phyloP scores from a whole-genome alignment of 1,139 yeast species.

The Hyphopichia buzzinii region DNA sequence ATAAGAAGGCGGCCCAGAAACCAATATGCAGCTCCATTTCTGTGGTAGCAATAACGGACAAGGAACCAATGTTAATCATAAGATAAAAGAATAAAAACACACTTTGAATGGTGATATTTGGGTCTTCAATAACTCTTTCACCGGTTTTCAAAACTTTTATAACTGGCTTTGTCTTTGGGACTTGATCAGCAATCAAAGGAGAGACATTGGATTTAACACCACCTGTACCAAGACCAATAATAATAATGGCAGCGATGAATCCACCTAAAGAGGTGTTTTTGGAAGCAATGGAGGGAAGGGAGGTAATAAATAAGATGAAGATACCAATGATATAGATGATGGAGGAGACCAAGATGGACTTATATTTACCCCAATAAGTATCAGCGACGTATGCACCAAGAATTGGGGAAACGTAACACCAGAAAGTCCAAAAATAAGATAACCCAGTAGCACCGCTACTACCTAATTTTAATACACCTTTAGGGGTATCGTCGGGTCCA shows the following conservation, averaged over 20 bases:
- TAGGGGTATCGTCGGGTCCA: constrained; percentile 42
- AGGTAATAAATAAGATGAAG: constrained; percentile 65
- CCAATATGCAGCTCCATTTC: constrained; percentile 36
- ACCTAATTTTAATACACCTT: constrained; percentile 64
- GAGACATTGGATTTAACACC: constrained; percentile 78
- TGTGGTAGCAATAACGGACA: constrained; percentile 43
- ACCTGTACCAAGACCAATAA: constrained; percentile 79
- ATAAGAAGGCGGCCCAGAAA: constrained; percentile 46
- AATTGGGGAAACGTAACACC: constrained; percentile 81
- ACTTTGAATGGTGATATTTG: constrained; percentile 40
- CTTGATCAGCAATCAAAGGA: constrained; percentile 78
- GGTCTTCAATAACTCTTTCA: constrained; percentile 40
- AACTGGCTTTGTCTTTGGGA: constrained; percentile 39
- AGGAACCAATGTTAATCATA: constrained; percentile 41
- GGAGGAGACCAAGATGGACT: constrained; percentile 62
- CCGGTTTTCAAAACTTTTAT: constrained; percentile 35
- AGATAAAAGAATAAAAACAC: constrained; percentile 44
- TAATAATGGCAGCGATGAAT: constrained; percentile 58
- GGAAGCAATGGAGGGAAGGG: constrained; percentile 60
- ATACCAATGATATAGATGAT: constrained; percentile 62
- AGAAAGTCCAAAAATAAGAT: constrained; percentile 73
- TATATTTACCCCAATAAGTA: constrained; percentile 69
- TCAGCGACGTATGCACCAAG: constrained; percentile 78
- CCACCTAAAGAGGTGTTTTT: constrained; percentile 49
- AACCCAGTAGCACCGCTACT: constrained; percentile 71